These are phyloP conservation scores for Backusella mclennaniae DNA, from an alignment of 192 early-diverging fungal genomes.

Conservation along the genomic window DNA sequence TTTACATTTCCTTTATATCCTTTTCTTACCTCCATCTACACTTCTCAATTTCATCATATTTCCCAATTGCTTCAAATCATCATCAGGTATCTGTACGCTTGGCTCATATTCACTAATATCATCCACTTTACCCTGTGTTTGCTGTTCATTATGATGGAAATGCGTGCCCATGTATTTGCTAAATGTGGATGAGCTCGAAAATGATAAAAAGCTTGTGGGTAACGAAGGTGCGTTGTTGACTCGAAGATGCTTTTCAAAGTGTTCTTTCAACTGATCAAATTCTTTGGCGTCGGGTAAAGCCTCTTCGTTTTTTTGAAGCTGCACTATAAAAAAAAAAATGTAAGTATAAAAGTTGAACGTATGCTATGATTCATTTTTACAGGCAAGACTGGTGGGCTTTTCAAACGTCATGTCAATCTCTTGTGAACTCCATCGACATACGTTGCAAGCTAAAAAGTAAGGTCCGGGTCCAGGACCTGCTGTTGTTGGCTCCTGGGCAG, in stretches of 20 bases:
- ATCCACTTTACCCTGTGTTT: conserved; percentile 39
- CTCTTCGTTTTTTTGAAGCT: conserved; percentile 81
- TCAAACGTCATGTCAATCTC: conserved; percentile 93
- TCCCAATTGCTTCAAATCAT: conserved; percentile 25
- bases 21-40: conserved; percentile 38
- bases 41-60: conserved; percentile 35
- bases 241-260: conserved; percentile 79
- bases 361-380: conserved; percentile 37
- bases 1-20: not conserved
- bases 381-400: conserved; percentile 85
- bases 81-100: conserved; percentile 43
- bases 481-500: conserved; percentile 43
- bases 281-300: conserved; percentile 69
- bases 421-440: conserved; percentile 93
- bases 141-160: not conserved
- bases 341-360: not conserved
- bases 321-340: conserved; percentile 40
- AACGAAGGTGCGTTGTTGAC: conserved; percentile 36
- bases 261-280: conserved; percentile 79
- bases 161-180: conserved; percentile 33
- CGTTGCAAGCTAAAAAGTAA: conserved; percentile 77
- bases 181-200: conserved; percentile 28
- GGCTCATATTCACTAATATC: conserved; percentile 47
- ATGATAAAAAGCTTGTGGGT: conserved; percentile 31
- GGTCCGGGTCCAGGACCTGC: conserved; percentile 38